phyloP scores from a whole-genome alignment of 148 eudicot species.

The Amaranthus palmeri region DNA sequence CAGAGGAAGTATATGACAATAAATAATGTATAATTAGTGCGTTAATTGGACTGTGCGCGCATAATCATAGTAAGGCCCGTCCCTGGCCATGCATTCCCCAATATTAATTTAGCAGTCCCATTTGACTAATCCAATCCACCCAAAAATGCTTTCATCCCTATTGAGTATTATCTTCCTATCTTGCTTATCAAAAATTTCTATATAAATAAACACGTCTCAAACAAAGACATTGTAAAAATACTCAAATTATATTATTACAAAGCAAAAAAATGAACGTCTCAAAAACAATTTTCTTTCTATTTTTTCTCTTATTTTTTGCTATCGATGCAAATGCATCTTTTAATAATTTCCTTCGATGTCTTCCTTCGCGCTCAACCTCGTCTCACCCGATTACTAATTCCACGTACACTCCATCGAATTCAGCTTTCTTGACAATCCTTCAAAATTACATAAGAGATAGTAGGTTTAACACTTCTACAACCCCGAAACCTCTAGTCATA shows the following conservation, averaged over 20 bases:
- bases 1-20: too few species aligned
- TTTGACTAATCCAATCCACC: too few species aligned
- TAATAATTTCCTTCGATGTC: conserved; percentile 21
- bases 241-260: neutral
- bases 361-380: conserved; percentile 1
- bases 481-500: conserved; percentile 36
- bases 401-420: conserved; percentile 9
- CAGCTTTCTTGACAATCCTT: conserved; percentile 17
- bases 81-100: too few species aligned
- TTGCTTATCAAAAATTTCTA: too few species aligned
- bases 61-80: too few species aligned
- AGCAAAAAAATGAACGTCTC: neutral
- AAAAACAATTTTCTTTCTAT: too few species aligned
- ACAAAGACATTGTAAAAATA: neutral
- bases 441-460: conserved; percentile 25
- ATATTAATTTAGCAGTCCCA: too few species aligned
- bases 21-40: too few species aligned
- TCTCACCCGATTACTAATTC: conserved; percentile 12
- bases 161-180: too few species aligned
- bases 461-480: conserved; percentile 28
- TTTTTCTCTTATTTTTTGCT: neutral
- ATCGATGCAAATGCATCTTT: conserved; percentile 12
- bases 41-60: too few species aligned
- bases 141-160: too few species aligned
- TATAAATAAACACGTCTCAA: too few species aligned